Evolutionary conservation across 1,284 basidiomycete species (phyloP), one percentile per base, ranked within the genome.

Genomic region (Serendipita sp.): DNA sequence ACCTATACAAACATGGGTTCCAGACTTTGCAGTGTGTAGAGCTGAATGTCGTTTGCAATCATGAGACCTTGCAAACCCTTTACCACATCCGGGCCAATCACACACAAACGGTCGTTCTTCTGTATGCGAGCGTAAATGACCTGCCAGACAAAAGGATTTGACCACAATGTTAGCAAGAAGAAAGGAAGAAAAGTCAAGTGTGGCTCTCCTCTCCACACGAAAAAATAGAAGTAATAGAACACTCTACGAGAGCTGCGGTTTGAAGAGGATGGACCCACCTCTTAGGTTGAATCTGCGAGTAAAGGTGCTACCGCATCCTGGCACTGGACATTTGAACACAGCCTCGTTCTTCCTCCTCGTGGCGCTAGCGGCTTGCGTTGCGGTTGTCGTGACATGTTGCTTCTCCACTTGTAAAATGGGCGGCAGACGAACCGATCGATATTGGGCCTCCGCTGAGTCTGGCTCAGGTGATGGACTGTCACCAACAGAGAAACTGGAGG

Each of bases 41-140:
- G 88, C 85, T 75, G 92, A 89, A 72, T 93, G 92, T 45, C 88
- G 84, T 83, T 95, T 95, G 86, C 93, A 95, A 73, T 97, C 93
- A 73, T 96, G 93, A 72, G 93, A 91, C 55, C 93, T 82, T 41
- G 93, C 93, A 71, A 96, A 96, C 29, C 91, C 86, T 72, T 96
- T 96, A 69, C 88, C 88, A 73, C 93, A 97, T 13, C 91, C 92
- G 1, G 91, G 89, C 82, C 89, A 93, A 64, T 89, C 84, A 72
- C 93, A 97, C 66, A 92, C 83, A 74, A 92, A 97, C 41, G 93
- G 93, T 64, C 92, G 79, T 74, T 96, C 92, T 72, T 95, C 93
- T 30, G 93, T 95, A 73, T 97, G 93, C n/a, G 93, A 95, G 68
- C 93, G 84, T 67, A 97, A 74, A 76, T 97, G 94, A 61, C 94